These are phyloP conservation scores for Acephala macrosclerotiorum DNA, from an alignment of 2,329 filamentous ascomycete species.

Conservation along the genomic window DNA sequence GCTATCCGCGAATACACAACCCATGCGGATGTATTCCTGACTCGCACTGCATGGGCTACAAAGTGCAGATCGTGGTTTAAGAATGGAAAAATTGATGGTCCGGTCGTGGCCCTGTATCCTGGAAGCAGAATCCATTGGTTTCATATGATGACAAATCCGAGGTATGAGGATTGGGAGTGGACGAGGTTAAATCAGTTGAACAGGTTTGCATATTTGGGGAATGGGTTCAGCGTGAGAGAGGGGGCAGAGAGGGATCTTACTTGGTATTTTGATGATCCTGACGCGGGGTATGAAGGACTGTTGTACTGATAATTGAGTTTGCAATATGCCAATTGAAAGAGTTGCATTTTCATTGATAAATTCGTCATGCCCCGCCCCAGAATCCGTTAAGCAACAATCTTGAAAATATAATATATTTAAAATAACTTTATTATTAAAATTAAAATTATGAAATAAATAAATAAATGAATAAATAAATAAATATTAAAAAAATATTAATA, in stretches of 20 bases:
- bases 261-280: neutral
- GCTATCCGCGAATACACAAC: constrained; percentile 59
- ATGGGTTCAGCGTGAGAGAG: constrained; percentile 46
- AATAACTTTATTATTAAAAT: too few relatives aligned
- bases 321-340: neutral
- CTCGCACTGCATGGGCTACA: constrained; percentile 53
- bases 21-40: constrained; percentile 54
- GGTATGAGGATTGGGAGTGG: constrained; percentile 56
- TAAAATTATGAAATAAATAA: too few relatives aligned
- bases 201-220: constrained; percentile 50
- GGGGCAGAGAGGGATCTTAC: neutral
- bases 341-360: neutral
- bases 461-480: too few relatives aligned
- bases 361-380: constrained; percentile 6
- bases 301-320: neutral
- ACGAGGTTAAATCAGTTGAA: constrained; percentile 45
- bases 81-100: constrained; percentile 42
- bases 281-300: neutral
- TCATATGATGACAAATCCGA: constrained; percentile 53
- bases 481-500: too few relatives aligned
- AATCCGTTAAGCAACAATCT: neutral
- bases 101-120: constrained; percentile 50
- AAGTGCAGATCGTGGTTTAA: constrained; percentile 53
- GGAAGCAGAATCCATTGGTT: constrained; percentile 57
- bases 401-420: too few relatives aligned